Evolutionary conservation across 177 flowering plant genomes (phyloP).

Genomic region (Vitis hybrid): DNA sequence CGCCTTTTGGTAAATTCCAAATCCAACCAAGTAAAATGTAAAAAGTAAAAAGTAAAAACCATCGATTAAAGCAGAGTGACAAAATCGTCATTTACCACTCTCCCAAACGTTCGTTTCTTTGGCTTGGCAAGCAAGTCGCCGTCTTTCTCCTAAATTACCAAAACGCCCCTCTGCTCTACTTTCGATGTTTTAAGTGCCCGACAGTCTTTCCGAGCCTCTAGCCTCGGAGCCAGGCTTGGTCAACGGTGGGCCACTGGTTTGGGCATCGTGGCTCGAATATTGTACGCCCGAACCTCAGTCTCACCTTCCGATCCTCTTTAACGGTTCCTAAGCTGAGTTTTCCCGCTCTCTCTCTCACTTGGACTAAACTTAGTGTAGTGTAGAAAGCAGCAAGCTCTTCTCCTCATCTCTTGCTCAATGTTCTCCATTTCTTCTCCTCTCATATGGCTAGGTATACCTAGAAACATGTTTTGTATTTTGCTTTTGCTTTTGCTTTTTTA

Average conservation of each 20-base stretch:
- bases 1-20: too few species aligned
- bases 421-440: too few species aligned
- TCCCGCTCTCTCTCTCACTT: conserved; percentile 39
- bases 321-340: conserved; percentile 18
- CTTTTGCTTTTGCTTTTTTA: too few species aligned
- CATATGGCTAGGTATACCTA: too few species aligned
- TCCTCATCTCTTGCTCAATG: conserved; percentile 1
- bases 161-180: conserved; percentile 18
- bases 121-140: conserved; percentile 34
- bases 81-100: too few species aligned
- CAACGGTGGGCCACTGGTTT: conserved; percentile 20
- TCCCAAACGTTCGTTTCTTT: not conserved
- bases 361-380: conserved; percentile 27
- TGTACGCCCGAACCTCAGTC: conserved; percentile 22
- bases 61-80: too few species aligned
- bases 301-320: conserved; percentile 24
- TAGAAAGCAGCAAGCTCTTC: conserved; percentile 10
- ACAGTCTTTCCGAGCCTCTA: conserved; percentile 4
- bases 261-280: not conserved
- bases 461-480: too few species aligned
- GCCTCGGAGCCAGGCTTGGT: conserved; percentile 26
- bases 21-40: too few species aligned
- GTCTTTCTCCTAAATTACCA: conserved; percentile 14
- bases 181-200: conserved; percentile 5
- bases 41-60: too few species aligned